These are phyloP conservation scores for Pseudonitzschia multistriata DNA, from an alignment of 108 stramenopile species.

Conservation along the genomic window DNA sequence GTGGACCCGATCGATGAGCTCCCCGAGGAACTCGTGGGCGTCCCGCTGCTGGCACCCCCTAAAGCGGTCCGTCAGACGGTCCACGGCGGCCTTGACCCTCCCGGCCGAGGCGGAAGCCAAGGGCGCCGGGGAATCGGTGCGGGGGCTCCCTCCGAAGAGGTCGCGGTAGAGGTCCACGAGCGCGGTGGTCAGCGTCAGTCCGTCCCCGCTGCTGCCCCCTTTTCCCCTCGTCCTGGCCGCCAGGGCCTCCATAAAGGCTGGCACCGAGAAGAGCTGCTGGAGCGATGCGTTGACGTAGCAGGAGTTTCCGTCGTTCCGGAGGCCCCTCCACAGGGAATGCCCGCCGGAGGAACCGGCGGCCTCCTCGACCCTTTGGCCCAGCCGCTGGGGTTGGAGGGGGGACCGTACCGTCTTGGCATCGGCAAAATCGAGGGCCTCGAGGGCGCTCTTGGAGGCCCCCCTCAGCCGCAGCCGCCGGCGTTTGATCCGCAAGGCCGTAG, in stretches of 20 bases:
- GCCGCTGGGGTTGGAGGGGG: neutral
- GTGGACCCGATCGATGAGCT: constrained; percentile 69
- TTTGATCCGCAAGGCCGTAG: neutral
- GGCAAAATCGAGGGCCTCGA: constrained; percentile 22
- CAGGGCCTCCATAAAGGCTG: constrained; percentile 19
- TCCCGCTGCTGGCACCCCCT: constrained; percentile 71
- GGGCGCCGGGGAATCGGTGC: neutral
- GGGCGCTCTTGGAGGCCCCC: neutral
- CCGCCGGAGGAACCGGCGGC: neutral
- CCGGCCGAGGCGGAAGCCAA: constrained; percentile 35
- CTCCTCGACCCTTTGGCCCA: neutral
- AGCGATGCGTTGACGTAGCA: constrained; percentile 79
- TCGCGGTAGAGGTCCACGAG: constrained; percentile 1
- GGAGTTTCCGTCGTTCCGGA: constrained; percentile 76
- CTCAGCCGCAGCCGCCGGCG: neutral
- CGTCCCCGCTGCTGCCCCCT: neutral
- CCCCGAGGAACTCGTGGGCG: constrained; percentile 78
- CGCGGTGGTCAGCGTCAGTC: constrained; percentile 6
- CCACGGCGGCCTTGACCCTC: constrained; percentile 59
- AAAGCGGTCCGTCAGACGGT: constrained; percentile 60
- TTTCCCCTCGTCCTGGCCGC: too few species aligned
- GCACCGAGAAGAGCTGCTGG: constrained; percentile 65
- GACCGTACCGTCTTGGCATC: constrained; percentile 8
- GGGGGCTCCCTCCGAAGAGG: constrained; percentile 6
- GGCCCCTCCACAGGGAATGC: constrained; percentile 16